These are phyloP conservation scores for Xylariales sp. DNA, from an alignment of 2,329 filamentous ascomycete genomes.

Conservation along the genomic window DNA sequence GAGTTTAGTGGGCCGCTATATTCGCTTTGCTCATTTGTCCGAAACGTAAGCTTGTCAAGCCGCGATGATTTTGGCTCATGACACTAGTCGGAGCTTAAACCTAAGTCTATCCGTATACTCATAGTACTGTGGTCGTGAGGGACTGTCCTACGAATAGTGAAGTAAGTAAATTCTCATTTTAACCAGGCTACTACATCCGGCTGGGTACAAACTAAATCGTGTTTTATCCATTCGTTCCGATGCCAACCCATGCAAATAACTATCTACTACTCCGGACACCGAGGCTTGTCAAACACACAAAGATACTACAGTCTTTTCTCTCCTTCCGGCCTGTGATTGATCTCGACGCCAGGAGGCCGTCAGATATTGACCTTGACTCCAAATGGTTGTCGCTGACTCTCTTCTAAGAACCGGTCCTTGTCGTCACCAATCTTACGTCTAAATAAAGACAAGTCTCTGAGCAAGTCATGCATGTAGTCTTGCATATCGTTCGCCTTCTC, in stretches of 20 bases:
- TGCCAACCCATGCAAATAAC: constrained; percentile 25
- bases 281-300: constrained; percentile 36
- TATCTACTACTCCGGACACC: constrained; percentile 39
- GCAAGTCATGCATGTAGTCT: constrained; percentile 83
- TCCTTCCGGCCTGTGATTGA: background rate
- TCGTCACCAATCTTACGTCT: constrained; percentile 89
- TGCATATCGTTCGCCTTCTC: constrained; percentile 75
- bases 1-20: constrained; percentile 78
- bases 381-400: constrained; percentile 64
- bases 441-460: constrained; percentile 84
- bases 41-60: constrained; percentile 33
- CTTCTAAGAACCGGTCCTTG: constrained; percentile 76
- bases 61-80: constrained; percentile 9
- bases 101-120: too few relatives aligned
- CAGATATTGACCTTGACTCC: constrained; percentile 57
- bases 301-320: constrained; percentile 12
- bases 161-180: constrained; percentile 31
- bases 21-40: constrained; percentile 59
- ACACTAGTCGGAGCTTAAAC: background rate
- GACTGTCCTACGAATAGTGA: background rate
- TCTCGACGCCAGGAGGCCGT: constrained; percentile 4
- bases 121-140: background rate
- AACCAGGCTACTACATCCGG: constrained; percentile 13
- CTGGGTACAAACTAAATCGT: constrained; percentile 31
- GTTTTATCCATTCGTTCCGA: constrained; percentile 23